Base-by-base conservation (phyloP, 805 yeast genomes). In the Starmerella bacillaris region DNA sequence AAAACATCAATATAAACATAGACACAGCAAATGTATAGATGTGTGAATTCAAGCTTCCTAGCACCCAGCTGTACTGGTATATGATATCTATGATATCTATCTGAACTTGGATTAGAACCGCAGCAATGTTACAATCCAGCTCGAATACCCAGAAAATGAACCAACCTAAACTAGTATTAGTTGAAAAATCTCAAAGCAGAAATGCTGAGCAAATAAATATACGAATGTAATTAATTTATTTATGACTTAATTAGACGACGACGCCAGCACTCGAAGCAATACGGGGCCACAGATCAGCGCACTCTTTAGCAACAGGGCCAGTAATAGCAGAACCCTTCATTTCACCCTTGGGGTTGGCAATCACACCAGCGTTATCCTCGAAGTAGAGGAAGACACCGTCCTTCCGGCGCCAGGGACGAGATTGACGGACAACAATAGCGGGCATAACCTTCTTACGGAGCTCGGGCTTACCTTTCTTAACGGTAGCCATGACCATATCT, bases 281-380 rank as follows among this genome's bases (percentile, higher is more conserved):
- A 74, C 98, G 82, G 67, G 99, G 99, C 99, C 99, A 89, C 67
- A 89, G 78, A 65, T 89, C 99, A 65, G 99, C 98, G 75, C 98
- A 92, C 74, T 89, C 99, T 73, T 89, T 89, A 67, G 95, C 96
- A 63, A 89, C 99, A 61, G 99, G 99, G 68, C 99, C 99, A 61
- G 99, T 92, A 66, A 89, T 89, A 61, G 98, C 99, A 55, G 98
- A 92, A 70, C 99, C 99, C 76, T 89, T 89, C 98, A 92, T 89
- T 71, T 89, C 99, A 74, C 99, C 99, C 89, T 89, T 89, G 64
- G 99, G 98, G 73, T 89, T 89, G 65, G 89, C 98, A 63, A 89
- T 89, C 67, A 92, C 99, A 77, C 98, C 98, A 52, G 99, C 99
- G 63, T 89, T 89, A 72, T 89, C 99, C 76, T 89, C 99, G 58